phyloP scores from a whole-genome alignment of 352 stramenopile species.

The Phytophthora palmivora region DNA sequence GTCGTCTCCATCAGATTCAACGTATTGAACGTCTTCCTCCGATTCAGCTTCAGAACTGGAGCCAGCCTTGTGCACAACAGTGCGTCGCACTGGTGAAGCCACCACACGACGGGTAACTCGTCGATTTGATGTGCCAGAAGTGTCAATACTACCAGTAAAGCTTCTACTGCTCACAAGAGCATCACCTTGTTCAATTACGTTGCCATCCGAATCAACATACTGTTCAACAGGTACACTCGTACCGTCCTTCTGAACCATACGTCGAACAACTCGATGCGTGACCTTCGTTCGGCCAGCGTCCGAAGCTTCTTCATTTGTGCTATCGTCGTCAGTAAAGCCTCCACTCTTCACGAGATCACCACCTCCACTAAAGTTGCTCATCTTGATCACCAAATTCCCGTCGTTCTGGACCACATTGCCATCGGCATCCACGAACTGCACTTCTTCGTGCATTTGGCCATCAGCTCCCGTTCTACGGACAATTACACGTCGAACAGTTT shows the following conservation, averaged over 20 bases:
- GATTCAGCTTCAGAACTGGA: constrained; percentile 28
- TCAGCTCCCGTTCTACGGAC: constrained; percentile 30
- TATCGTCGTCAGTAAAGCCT: constrained; percentile 9
- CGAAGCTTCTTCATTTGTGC: constrained; percentile 10
- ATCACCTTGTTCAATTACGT: constrained; percentile 15
- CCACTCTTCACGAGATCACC: constrained; percentile 1
- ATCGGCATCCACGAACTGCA: constrained; percentile 31
- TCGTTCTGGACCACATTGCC: constrained; percentile 33
- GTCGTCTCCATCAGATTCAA: constrained; percentile 7
- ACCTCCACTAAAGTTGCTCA: constrained; percentile 13
- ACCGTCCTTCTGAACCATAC: constrained; percentile 27
- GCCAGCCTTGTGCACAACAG: constrained; percentile 19
- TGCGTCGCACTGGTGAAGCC: constrained; percentile 21
- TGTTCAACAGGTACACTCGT: constrained; percentile 20
- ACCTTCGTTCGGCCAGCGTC: constrained; percentile 16
- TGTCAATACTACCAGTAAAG: constrained; percentile 35
- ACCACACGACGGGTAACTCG: constrained; percentile 34
- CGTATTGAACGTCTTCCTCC: constrained; percentile 22
- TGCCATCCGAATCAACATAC: constrained; percentile 21
- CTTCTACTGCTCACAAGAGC: constrained; percentile 16
- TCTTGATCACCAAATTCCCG: constrained; percentile 9
- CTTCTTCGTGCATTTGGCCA: constrained; percentile 28
- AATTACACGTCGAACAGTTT: constrained; percentile 25
- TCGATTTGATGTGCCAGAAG: constrained; percentile 22
- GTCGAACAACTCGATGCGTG: constrained; percentile 25